Base-by-base conservation (phyloP, 2,329 filamentous ascomycete genomes). In the Orbilia javanica region DNA sequence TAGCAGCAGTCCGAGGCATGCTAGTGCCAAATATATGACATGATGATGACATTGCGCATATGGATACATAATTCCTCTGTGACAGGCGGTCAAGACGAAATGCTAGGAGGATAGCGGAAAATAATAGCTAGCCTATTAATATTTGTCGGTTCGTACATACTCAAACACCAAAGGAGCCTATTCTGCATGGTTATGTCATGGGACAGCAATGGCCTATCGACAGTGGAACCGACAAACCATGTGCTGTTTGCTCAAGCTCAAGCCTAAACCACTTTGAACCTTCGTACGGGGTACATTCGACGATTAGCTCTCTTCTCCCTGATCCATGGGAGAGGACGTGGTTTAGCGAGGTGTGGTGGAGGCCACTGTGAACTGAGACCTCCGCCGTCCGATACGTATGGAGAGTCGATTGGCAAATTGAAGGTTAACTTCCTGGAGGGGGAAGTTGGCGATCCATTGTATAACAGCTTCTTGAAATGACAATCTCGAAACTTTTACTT, bases 21-120 rank as follows among this genome's bases (percentile, higher is more conserved):
- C 25, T 50, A 64, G 67, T 68, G 67, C 74, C 74, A 72, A 78
- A 78, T 72, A 66, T 77, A 72, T 67, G 52, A 60, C 46, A 62
- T 44, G 48, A 72, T 78, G 74, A 78, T 72, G 67, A 72, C 39
- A 78, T 78, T 64, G 60, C 71, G 67, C 74, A 64, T 63, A 15
- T 42, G 31, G 31, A 18, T 1, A 46, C 29, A 39, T 25, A 22
- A 7, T 11, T 22, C 29, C 62, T 55, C 25, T 18, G 34, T 27
- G 64, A 44, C 22, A 15, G 36, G 31, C 20, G 18, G 34, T 36
- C 20, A 44, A 42, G 13, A 42, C 44, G 8, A 22, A 34, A 25
- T 18, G 20, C 36, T 57, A 46, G 55, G n/a, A 50, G 64, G 42
- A 60, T 69, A 66, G 7, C 31, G 39, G 72, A 52, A 44, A 52